Conservation (phyloP, 768 basidiomycete genomes). For the Amanita phalloides region DNA sequence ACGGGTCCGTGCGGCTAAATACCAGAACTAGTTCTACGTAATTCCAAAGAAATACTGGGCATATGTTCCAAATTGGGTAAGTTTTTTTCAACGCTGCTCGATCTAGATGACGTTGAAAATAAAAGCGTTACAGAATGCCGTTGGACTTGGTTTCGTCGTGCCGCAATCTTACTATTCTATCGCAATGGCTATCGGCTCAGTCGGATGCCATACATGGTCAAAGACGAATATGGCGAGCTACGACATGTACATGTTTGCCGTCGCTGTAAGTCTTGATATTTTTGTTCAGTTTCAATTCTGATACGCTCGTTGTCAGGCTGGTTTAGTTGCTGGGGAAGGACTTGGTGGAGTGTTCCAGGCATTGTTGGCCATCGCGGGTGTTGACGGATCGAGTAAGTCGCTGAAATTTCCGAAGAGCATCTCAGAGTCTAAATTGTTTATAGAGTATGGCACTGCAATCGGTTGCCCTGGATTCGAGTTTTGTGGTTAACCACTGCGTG, state of each 20-base stretch:
- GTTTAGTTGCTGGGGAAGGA: constrained; percentile 49
- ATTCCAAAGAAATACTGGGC: constrained; percentile 38
- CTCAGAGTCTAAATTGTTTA: neutral
- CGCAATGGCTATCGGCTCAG: constrained; percentile 41
- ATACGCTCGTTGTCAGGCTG: constrained; percentile 18
- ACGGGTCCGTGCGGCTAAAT: neutral
- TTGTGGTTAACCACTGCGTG: constrained; percentile 27
- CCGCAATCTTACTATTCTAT: constrained; percentile 39
- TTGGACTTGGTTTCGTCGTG: constrained; percentile 44
- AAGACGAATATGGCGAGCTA: constrained; percentile 29
- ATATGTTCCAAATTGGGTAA: constrained; percentile 42
- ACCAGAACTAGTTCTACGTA: constrained; percentile 8
- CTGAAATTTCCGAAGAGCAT: neutral
- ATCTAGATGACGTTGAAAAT: neutral
- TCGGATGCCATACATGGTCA: constrained; percentile 38
- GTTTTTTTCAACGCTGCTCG: neutral
- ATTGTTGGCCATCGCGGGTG: constrained; percentile 38
- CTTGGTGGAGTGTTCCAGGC: constrained; percentile 52
- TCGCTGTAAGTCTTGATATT: constrained; percentile 25
- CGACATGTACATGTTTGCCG: constrained; percentile 51
- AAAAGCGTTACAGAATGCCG: constrained; percentile 25
- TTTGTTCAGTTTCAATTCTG: neutral
- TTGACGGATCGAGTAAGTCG: constrained; percentile 35
- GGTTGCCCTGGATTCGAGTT: constrained; percentile 43
- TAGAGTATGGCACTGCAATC: constrained; percentile 37